A percentile compares a stretch with the other conserved stretches of the same genome.
Evolutionary conservation across 75 land plant genomes (phyloP).

Genomic region (Azolla pinnata): DNA sequence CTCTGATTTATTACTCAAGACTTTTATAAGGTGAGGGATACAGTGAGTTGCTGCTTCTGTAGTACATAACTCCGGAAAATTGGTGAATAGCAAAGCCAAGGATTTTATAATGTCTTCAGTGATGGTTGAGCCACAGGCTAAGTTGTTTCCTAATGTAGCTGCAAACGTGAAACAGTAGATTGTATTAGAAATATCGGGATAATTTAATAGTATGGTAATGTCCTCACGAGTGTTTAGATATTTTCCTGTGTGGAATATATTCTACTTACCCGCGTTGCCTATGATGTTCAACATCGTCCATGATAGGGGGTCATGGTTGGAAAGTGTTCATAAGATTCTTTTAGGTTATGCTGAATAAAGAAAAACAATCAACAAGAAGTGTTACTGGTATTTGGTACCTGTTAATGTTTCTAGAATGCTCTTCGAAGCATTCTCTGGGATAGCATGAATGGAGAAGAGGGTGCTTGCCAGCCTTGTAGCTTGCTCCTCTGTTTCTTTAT

Average conservation of each 20-base stretch:
- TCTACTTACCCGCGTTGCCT: no score
- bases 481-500: conserved; percentile 12
- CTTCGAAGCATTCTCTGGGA: conserved; percentile 10
- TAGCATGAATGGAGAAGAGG: conserved; percentile 3
- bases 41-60: conserved; percentile 23
- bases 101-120: conserved; percentile 20
- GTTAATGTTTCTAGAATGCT: conserved; percentile 3
- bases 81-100: conserved; percentile 16
- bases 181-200: no score
- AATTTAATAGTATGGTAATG: no score
- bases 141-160: conserved; percentile 17
- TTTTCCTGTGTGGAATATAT: no score
- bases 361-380: no score
- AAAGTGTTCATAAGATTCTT: no score
- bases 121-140: conserved; percentile 2
- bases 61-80: conserved; percentile 12
- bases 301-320: no score
- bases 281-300: no score
- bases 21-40: conserved; percentile 21
- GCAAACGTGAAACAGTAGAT: no score
- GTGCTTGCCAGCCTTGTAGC: conserved; percentile 6
- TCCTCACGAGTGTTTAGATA: no score
- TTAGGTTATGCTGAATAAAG: no score
- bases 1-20: conserved; percentile 20
- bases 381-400: conserved; percentile 10